Evolutionary conservation across 108 stramenopile genomes (phyloP), one percentile per base, ranked within the genome.

Genomic region (Ochromonas danica): DNA sequence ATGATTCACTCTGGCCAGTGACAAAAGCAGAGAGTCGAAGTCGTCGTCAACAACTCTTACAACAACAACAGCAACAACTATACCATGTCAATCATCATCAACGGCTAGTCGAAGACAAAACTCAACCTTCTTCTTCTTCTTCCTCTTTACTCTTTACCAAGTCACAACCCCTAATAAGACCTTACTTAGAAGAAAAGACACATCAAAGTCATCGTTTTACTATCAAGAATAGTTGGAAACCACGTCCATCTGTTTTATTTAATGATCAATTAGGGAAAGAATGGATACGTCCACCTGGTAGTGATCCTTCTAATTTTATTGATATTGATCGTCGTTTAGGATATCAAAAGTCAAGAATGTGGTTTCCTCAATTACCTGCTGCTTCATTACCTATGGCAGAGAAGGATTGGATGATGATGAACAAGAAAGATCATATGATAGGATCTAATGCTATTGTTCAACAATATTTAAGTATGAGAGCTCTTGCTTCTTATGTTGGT

Each of bases 311-410:
- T 33, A 62, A 84, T 27, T 61, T 36, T 25, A 28, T 80, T n/a
- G 40, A 81, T 0, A 1, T 25, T 35, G 83, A 84, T 40, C 22
- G 40, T 42, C 78, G n/a, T 17, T 78, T 84, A 62, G 83, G 83
- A 30, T 84, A 84, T 39, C 83, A 84, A 71, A 72, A 82, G 6
- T 71, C 82, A 2, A 81, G 83, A 35, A 78, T 84, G 78, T 84
- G 83, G 83, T 82, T 83, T 38, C 82, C 83, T 10, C 14, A 51
- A 51, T 6, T 14, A 14, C 22, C 45, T 14, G 45, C 45, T 14
- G 22, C 14, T 51, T 51, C 22, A 51, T 51, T 51, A 51, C 45
- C 45, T 14, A 14, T 22, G 6, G 45, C 6, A 14, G 14, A 22
- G 22, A 51, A 51, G 22, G 6, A 6, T 22, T n/a, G n/a, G n/a